Percentiles rank a stretch among this genome's conserved stretches.
phyloP scores from a whole-genome alignment of 1,284 basidiomycete genomes.

The Leccinum griseonigrum region DNA sequence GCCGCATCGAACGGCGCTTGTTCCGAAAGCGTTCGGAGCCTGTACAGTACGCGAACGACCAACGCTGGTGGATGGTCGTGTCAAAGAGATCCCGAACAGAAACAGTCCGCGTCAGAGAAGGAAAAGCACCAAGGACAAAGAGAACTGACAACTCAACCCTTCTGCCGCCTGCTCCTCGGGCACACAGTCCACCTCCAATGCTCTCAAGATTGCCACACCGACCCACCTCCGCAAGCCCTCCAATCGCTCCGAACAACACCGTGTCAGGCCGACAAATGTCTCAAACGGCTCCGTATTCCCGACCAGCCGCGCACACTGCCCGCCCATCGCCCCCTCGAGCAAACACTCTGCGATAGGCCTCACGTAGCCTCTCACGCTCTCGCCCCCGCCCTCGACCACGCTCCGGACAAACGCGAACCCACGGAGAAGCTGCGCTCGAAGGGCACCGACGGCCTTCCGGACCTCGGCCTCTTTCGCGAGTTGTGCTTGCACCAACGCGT shows the following conservation, averaged over 20 bases:
- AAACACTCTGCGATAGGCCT: constrained; percentile 59
- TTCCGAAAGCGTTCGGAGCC: constrained; percentile 81
- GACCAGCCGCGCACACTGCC: constrained; percentile 54
- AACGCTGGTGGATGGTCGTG: constrained; percentile 48
- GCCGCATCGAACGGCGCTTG: constrained; percentile 81
- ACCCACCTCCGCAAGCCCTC: constrained; percentile 69
- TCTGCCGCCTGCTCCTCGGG: constrained; percentile 76
- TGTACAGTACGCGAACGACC: constrained; percentile 84
- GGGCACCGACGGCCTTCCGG: constrained; percentile 53
- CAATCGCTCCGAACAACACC: constrained; percentile 68
- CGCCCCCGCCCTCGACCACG: constrained; percentile 46
- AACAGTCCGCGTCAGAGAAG: neutral
- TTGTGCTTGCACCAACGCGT: constrained; percentile 76
- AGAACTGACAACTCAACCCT: constrained; percentile 58
- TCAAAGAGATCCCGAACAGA: neutral
- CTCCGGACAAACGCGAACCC: constrained; percentile 69
- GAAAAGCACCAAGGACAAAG: neutral
- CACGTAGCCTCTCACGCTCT: constrained; percentile 53
- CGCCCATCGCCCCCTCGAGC: constrained; percentile 61
- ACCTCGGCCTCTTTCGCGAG: constrained; percentile 73
- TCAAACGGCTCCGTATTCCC: constrained; percentile 56
- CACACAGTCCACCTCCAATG: constrained; percentile 61
- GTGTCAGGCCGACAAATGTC: constrained; percentile 70
- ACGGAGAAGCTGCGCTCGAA: constrained; percentile 58
- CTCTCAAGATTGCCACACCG: constrained; percentile 78